A percentile compares a stretch with the other conserved stretches of the same genome.
Conservation (phyloP, 192 early-diverging fungal species). For the Thoreauomyces humboldtii region DNA sequence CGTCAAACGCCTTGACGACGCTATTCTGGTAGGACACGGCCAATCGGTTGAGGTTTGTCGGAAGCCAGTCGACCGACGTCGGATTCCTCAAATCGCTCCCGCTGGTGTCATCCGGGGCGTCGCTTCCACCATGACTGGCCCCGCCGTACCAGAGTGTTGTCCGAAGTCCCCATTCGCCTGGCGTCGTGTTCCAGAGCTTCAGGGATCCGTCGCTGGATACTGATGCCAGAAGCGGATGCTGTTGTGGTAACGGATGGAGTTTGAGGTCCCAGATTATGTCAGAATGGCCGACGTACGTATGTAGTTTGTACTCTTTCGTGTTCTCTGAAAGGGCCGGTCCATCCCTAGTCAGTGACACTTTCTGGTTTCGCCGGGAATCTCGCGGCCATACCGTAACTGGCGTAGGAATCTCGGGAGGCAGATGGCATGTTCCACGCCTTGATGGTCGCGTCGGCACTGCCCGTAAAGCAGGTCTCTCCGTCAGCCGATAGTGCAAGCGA, state of each 20-base stretch:
- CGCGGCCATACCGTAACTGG: slow-evolving; percentile 37
- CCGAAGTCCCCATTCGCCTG: slow-evolving; percentile 28
- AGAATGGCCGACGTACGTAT: slow-evolving; percentile 74
- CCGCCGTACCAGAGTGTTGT: slow-evolving; percentile 41
- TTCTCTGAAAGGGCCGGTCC: slow-evolving; percentile 1
- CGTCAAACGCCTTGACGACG: slow-evolving; percentile 69
- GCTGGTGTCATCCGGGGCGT: not conserved
- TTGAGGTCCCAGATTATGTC: slow-evolving; percentile 85
- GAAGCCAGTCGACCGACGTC: slow-evolving; percentile 69
- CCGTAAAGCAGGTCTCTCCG: slow-evolving; percentile 64
- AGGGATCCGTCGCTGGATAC: slow-evolving; percentile 77
- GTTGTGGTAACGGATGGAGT: slow-evolving; percentile 54
- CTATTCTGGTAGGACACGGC: slow-evolving; percentile 65
- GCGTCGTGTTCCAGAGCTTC: slow-evolving; percentile 72
- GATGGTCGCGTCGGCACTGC: slow-evolving; percentile 71
- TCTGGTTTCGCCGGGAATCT: too few relatives aligned
- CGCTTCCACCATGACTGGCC: not conserved
- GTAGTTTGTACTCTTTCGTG: slow-evolving; percentile 33
- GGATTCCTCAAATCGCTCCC: slow-evolving; percentile 35
- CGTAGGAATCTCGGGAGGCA: slow-evolving; percentile 52
- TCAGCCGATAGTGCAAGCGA: slow-evolving; percentile 60
- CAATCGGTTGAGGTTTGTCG: slow-evolving; percentile 54
- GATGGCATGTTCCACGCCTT: slow-evolving; percentile 63
- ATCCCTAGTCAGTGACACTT: too few relatives aligned
- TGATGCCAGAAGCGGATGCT: slow-evolving; percentile 61